Percentiles rank a stretch among this genome's conserved stretches.
These are phyloP conservation scores for Rhodotorula sp. DNA, from an alignment of 1,284 basidiomycete species.

Conservation along the genomic window DNA sequence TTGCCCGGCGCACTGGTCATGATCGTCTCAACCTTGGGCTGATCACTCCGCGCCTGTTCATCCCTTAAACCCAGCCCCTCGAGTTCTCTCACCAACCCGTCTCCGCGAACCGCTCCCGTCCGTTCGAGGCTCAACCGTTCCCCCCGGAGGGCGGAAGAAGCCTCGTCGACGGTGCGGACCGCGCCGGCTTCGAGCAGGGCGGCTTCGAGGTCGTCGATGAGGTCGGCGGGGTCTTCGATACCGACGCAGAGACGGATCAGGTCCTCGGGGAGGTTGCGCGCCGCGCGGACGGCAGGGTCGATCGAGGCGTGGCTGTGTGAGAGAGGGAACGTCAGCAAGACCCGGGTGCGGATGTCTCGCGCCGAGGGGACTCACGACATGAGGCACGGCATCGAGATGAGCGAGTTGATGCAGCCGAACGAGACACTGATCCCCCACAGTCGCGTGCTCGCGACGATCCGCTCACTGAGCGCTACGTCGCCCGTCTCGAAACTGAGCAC, in stretches of 20 bases:
- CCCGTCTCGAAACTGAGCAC: constrained; percentile 94
- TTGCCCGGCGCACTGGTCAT: constrained; percentile 95
- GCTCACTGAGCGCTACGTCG: constrained; percentile 84
- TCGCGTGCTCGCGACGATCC: constrained; percentile 85
- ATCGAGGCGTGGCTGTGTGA: constrained; percentile 86
- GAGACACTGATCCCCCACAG: constrained; percentile 98
- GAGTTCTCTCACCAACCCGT: neutral
- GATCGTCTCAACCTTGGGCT: constrained; percentile 52
- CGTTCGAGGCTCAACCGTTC: constrained; percentile 41
- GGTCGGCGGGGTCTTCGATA: constrained; percentile 90
- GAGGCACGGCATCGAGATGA: constrained; percentile 99
- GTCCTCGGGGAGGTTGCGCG: constrained; percentile 92
- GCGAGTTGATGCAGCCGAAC: constrained; percentile 95
- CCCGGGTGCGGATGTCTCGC: neutral
- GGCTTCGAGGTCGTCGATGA: constrained; percentile 91
- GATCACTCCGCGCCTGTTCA: neutral
- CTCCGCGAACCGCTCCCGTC: neutral
- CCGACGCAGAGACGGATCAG: constrained; percentile 97
- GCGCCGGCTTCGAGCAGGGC: constrained; percentile 91
- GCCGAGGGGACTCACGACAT: constrained; percentile 78
- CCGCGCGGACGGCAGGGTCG: constrained; percentile 86
- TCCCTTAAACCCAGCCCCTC: neutral
- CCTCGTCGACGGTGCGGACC: constrained; percentile 56
- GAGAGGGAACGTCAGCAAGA: neutral
- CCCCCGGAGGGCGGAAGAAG: constrained; percentile 16